Conservation (phyloP, 768 basidiomycete species). For the Mycena rebaudengoi region DNA sequence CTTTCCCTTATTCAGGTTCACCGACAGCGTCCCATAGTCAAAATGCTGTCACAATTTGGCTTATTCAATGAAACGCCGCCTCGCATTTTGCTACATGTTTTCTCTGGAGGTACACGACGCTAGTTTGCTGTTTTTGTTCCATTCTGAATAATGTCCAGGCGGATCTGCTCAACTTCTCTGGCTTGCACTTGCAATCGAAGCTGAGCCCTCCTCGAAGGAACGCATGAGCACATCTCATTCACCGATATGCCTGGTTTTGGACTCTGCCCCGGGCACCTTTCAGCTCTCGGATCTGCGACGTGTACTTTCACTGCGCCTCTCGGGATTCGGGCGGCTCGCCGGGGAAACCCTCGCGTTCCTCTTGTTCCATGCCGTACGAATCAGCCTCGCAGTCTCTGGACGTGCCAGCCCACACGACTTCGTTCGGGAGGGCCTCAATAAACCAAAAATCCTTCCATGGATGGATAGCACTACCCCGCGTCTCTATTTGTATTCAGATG, state of each 20-base stretch:
- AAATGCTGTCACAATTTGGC: not conserved
- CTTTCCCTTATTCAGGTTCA: not conserved
- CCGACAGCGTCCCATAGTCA: not conserved
- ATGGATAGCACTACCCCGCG: not conserved
- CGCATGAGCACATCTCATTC: not conserved
- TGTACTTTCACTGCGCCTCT: not conserved
- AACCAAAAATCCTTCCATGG: not conserved
- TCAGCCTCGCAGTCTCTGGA: not conserved
- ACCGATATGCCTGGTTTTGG: not conserved
- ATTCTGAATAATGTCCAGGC: not conserved
- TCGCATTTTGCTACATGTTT: not conserved
- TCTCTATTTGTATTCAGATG: not conserved
- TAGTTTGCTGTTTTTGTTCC: not conserved
- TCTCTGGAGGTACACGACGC: slow-evolving; percentile 6
- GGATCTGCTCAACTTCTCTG: not conserved
- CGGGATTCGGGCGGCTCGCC: not conserved
- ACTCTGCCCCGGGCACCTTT: not conserved
- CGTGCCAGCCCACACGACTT: not conserved
- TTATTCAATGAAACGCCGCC: not conserved
- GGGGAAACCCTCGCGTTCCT: too few species aligned
- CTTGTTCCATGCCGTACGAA: too few species aligned
- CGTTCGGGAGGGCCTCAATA: not conserved
- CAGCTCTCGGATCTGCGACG: not conserved
- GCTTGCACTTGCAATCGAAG: not conserved
- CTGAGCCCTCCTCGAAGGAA: not conserved